These are phyloP conservation scores for Striga asiatica DNA, from an alignment of 257 asterid species.

Conservation along the genomic window DNA sequence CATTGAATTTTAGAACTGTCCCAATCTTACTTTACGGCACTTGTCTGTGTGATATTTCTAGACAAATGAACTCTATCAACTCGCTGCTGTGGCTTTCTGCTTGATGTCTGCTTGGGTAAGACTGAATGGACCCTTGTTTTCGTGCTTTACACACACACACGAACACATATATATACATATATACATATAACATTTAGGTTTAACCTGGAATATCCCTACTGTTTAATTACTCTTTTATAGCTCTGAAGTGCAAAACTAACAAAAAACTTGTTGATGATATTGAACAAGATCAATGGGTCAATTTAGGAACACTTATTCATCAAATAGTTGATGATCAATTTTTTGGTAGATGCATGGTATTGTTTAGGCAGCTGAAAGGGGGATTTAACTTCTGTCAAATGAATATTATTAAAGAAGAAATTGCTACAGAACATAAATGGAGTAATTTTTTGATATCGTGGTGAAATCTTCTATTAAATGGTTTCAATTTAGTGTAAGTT, in stretches of 20 bases:
- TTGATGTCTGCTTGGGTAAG: conserved; percentile 95
- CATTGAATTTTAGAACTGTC: neutral
- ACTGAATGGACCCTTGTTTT: no score
- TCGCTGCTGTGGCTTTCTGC: conserved; percentile 96
- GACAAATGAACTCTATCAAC: conserved; percentile 93
- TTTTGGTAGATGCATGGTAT: conserved; percentile 3
- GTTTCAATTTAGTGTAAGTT: neutral
- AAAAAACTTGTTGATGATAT: no score
- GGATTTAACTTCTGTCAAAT: neutral
- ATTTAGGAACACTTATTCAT: neutral
- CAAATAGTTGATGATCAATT: neutral
- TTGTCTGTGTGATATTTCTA: conserved; percentile 24
- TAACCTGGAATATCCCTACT: no score
- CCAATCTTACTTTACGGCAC: conserved; percentile 18
- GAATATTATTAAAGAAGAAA: neutral
- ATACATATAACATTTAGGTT: no score
- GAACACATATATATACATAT: no score
- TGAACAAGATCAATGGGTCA: neutral
- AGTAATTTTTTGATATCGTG: no score
- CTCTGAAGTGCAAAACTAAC: no score
- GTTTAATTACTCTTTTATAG: no score
- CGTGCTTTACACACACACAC: no score
- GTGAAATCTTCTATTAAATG: neutral
- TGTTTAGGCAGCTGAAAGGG: neutral
- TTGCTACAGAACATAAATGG: neutral